Base-by-base conservation (phyloP, 768 basidiomycete genomes). In the Tylopilus plumbeoviolaceoides region DNA sequence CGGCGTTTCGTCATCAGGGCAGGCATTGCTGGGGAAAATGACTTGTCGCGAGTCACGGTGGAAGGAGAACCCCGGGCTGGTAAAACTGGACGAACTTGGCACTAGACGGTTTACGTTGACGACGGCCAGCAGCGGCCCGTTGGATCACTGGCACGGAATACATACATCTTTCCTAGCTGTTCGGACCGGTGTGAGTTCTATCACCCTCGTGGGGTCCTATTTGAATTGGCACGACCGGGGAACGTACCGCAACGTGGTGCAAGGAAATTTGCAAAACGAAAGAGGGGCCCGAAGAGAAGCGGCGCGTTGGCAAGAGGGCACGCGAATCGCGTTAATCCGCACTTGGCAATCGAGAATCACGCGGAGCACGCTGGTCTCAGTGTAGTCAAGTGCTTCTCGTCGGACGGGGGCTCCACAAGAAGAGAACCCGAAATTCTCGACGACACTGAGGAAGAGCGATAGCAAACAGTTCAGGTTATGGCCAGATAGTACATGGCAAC, bases 131-230 rank as follows among this genome's bases (percentile, higher is more conserved):
- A 20, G 31, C 11, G 30, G 25, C 9, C 17, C 12, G 21, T 27
- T 41, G 11, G 33, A 31, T 44, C 7, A 4, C 44, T 17, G 33
- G 23, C 25, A 39, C 18, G 21, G 28, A 55, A 8, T 38, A 55
- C n/a, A 44, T 55, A 44, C 14, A 33, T 51, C 42, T 50, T 47
- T 38, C 48, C 39, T 60, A 38, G 28, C 28, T 51, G 23, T 39
- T 45, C 46, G 53, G 58, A 56, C 23, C 18, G 50, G 36, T 6
- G 8, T 18, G 33, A n/a, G 44, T 45, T 57, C 47, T 33, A 41
- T 50, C 35, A 33, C 7, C 31, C 30, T 46, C n/a, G 25, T 45
- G 28, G 20, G 18, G 30, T 39, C 47, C 17, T 17, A 36, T 36
- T 17, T 36, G 35, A 36, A 36, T 36, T 36, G 35, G 17, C 17